Evolutionary conservation across 805 yeast species (phyloP), one percentile per base, ranked within the genome.

Genomic region (Ogataea sp.): DNA sequence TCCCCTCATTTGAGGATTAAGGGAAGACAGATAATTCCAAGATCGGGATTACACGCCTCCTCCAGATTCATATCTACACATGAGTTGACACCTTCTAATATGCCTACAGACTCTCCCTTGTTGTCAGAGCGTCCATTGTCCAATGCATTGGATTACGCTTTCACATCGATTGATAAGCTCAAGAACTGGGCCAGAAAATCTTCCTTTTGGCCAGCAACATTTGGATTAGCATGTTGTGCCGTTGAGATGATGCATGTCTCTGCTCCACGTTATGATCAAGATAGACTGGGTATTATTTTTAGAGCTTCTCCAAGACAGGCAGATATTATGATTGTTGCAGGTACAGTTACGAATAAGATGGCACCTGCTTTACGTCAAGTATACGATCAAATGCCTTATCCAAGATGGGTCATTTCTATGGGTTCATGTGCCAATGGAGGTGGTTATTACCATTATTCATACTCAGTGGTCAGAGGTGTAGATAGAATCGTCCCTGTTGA

Each of bases 211-310:
- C 95, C 95, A 8, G 89, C 84, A 34, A 85, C 95, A 28, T 85
- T 85, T 62, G 95, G 95, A 26, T 69, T 85, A 55, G 95, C 95
- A 8, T 85, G 95, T 65, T 85, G 95, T 69, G 95, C 95, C 44
- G 94, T 85, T 32, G 95, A 85, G 65, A 85, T 85, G 95, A 85
- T 85, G 95, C 95, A 85, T 59, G 83, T 82, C 29, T 85, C 95
- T 20, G 78, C 94, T 42, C 94, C 95, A 44, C 72, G 95, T 57
- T 85, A 85, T 62, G 95, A 85, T 64, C 95, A 86, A 66, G 95
- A 85, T 68, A 78, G 95, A 61, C 70, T 85, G 59, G 95, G 95
- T 53, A 85, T 85, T 54, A 85, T 85, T 73, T 85, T 85, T 77
- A 80, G 95, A 70, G 95, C 93, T 25, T 82, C 94, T 29, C 95